Base-by-base conservation (phyloP, 352 stramenopile species). In the Phytophthora megakarya region DNA sequence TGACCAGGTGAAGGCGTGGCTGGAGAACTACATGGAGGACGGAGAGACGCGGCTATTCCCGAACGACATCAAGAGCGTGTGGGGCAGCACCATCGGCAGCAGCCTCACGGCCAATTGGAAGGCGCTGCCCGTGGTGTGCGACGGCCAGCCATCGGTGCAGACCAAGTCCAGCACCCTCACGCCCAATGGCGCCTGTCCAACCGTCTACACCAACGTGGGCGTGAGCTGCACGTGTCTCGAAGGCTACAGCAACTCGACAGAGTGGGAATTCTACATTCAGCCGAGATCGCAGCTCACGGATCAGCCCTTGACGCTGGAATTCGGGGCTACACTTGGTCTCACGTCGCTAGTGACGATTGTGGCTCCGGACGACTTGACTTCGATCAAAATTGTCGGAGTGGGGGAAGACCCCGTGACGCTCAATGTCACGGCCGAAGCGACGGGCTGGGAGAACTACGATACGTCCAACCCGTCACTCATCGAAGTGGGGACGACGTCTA, bases 51-150 rank as follows among this genome's bases (percentile, higher is more conserved):
- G 76, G 12, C 67, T 83, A 12, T 83, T 86, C 65, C 61, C 70
- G n/a, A 83, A 81, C 56, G 76, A 86, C 45, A 80, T 86, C 61
- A 86, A 86, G 61, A 73, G 62, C 35, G 69, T 86, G 5, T 86
- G 76, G 72, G 72, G 66, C 26, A 67, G 52, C 59, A 73, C 74
- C 21, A 86, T 86, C 58, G 68, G 74, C 42, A 75, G 64, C 49
- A 77, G 69, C 25, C 72, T 86, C 38, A 81, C 72, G 28, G 71
- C 70, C 49, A 85, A 85, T 50, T 85, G 76, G 76, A 79, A 83
- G 53, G 66, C 66, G 39, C 54, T 86, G 26, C 76, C 76, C 18
- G 62, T 78, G 2, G 77, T 86, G 19, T 89, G 80, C 45, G 66
- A 72, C 44, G 73, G 73, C 32, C 69, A 73, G 40, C 77, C 76